phyloP scores from a whole-genome alignment of 306 rosid species.

The Gastrolobium bilobum region DNA sequence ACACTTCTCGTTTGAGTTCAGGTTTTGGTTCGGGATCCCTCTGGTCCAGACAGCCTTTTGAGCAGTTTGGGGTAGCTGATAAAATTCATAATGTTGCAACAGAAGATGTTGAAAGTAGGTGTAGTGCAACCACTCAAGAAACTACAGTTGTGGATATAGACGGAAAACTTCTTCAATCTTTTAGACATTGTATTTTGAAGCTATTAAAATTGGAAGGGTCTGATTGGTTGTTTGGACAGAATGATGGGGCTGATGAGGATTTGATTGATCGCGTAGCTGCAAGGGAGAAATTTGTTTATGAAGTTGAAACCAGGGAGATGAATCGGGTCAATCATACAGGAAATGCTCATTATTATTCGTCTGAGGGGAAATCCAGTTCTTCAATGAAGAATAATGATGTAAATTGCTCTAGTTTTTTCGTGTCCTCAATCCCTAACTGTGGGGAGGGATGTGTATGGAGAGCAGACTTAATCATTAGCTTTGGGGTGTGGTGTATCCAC shows the following conservation, averaged over 20 bases:
- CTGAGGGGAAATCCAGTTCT: conserved; percentile 65
- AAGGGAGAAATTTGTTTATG: conserved; percentile 80
- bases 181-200: conserved; percentile 82
- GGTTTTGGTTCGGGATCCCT: conserved; percentile 73
- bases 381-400: conserved; percentile 40
- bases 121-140: conserved; percentile 61
- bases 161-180: conserved; percentile 82
- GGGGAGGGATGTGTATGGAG: conserved; percentile 97
- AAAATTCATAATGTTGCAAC: conserved; percentile 48
- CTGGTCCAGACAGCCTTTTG: conserved; percentile 94
- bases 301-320: conserved; percentile 79
- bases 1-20: conserved; percentile 72
- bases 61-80: conserved; percentile 85
- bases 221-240: conserved; percentile 89
- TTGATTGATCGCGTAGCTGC: conserved; percentile 89
- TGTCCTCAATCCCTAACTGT: conserved; percentile 81
- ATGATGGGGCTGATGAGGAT: conserved; percentile 94
- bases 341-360: conserved; percentile 61
- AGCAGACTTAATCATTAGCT: conserved; percentile 82
- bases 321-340: conserved; percentile 55
- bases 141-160: conserved; percentile 64
- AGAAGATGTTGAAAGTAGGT: conserved; percentile 38
- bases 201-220: conserved; percentile 94
- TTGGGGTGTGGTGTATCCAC: conserved; percentile 99
- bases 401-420: conserved; percentile 48